Evolutionary conservation across 1,284 basidiomycete genomes (phyloP).

Genomic region (Cryptococcus sp.): DNA sequence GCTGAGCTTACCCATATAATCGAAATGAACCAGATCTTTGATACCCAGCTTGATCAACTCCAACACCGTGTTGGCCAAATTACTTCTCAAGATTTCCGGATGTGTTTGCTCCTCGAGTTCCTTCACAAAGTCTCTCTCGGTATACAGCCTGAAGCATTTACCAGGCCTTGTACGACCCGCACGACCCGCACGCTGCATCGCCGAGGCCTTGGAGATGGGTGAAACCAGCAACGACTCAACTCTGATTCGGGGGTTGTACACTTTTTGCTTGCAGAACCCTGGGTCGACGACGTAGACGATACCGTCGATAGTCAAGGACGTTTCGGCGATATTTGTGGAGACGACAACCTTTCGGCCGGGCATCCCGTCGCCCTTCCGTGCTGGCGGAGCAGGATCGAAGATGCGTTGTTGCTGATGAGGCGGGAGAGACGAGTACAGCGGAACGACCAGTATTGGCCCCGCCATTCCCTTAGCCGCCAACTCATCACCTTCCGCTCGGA

Average conservation of each 20-base stretch:
- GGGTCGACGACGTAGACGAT: conserved; percentile 99
- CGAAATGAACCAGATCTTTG: conserved; percentile 88
- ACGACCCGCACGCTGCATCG: conserved; percentile 93
- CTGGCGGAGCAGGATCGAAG: conserved; percentile 79
- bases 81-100: conserved; percentile 91
- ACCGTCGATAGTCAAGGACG: conserved; percentile 95
- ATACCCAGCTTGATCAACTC: conserved; percentile 93
- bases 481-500: conserved; percentile 85
- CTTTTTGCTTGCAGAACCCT: conserved; percentile 95
- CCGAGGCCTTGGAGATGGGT: conserved; percentile 95
- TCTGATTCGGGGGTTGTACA: conserved; percentile 94
- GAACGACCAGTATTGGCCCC: conserved; percentile 84
- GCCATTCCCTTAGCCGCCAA: conserved; percentile 70
- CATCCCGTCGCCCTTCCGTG: conserved; percentile 67
- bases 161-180: conserved; percentile 94
- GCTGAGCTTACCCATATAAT: conserved; percentile 69
- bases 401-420: conserved; percentile 93
- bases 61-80: conserved; percentile 90
- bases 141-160: conserved; percentile 96
- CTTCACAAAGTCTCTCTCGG: conserved; percentile 94
- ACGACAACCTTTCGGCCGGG: conserved; percentile 92
- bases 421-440: conserved; percentile 90
- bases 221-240: conserved; percentile 92
- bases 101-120: conserved; percentile 96
- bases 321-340: conserved; percentile 98